These are phyloP conservation scores for Taiozyma sp. DNA, from an alignment of 1,139 yeast species.

Conservation along the genomic window DNA sequence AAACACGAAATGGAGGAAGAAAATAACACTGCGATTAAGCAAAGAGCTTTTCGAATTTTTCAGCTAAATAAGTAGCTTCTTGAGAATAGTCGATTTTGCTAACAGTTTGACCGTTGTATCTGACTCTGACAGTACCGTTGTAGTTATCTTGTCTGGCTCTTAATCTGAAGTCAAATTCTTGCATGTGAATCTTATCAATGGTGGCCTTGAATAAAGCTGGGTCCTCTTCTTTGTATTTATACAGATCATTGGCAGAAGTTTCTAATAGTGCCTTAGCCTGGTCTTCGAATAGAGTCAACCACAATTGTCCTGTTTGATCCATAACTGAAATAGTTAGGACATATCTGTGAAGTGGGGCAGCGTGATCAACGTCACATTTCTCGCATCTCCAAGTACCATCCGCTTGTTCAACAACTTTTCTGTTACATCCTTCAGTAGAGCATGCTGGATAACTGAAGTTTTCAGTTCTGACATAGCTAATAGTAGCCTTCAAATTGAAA, in stretches of 20 bases:
- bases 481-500: constrained; percentile 67
- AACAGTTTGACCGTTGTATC: constrained; percentile 61
- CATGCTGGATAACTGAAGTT: constrained; percentile 93
- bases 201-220: constrained; percentile 42
- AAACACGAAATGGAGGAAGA: neutral
- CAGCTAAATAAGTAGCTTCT: constrained; percentile 57
- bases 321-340: constrained; percentile 65
- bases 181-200: constrained; percentile 51
- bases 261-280: constrained; percentile 71
- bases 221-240: constrained; percentile 43
- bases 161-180: constrained; percentile 67
- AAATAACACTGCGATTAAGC: constrained; percentile 14
- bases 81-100: constrained; percentile 50
- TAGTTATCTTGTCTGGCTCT: constrained; percentile 82
- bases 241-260: constrained; percentile 61
- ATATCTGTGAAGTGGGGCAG: constrained; percentile 73
- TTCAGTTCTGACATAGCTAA: constrained; percentile 66
- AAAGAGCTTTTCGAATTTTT: constrained; percentile 40
- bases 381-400: constrained; percentile 92
- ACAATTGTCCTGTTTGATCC: constrained; percentile 78
- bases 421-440: constrained; percentile 64
- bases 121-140: constrained; percentile 70
- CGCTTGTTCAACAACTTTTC: constrained; percentile 70
- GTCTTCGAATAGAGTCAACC: constrained; percentile 86
- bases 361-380: constrained; percentile 68